Base-by-base conservation (phyloP, 768 basidiomycete genomes). In the Leccinellum luteum region DNA sequence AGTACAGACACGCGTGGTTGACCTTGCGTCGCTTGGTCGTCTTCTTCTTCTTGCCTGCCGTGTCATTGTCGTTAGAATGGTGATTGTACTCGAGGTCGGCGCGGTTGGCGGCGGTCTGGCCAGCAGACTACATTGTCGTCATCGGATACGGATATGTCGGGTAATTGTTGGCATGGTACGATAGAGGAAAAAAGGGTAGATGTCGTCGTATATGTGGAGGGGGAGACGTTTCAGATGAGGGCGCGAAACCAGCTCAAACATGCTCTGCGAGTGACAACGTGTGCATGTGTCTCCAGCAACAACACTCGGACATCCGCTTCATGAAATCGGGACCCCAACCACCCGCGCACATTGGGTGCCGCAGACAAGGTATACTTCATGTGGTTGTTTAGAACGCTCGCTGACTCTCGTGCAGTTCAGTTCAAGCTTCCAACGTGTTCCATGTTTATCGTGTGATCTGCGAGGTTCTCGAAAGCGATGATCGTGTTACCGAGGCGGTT, bases 31-130 rank as follows among this genome's bases (percentile, higher is more conserved):
- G n/a, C n/a, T n/a, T n/a, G n/a, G 83, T 66, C 27, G 66, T 60
- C 57, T 77, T 77, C 65, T 74, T 76, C 72, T 77, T 80, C 68
- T 73, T 76, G 10, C 67, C 67, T 19, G 64, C 61, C 41, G 60
- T 60, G 21, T 70, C 68, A 27, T 73, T 66, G 28, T 73, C 76
- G 60, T 74, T 74, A 5, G 61, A 59, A 15, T 38, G 35, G n/a
- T 62, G 63, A 49, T 73, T 72, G 27, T 60, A 58, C 28, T 72
- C 71, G 55, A 63, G 61, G 48, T 70, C 68, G 3, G 44, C 6
- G 12, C 53, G 52, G 44, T 17, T 57, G 13, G 66, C n/a, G 7
- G 48, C 38, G 38, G 44, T 45, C 44, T 19, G 44, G 23, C 44
- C 3, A 34, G 64, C 66, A 10, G 66, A 45, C 4, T 65, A 55